Evolutionary conservation across 495 filamentous ascomycete species (phyloP), one percentile per base, ranked within the genome.

Genomic region (Aspergillus affinis): DNA sequence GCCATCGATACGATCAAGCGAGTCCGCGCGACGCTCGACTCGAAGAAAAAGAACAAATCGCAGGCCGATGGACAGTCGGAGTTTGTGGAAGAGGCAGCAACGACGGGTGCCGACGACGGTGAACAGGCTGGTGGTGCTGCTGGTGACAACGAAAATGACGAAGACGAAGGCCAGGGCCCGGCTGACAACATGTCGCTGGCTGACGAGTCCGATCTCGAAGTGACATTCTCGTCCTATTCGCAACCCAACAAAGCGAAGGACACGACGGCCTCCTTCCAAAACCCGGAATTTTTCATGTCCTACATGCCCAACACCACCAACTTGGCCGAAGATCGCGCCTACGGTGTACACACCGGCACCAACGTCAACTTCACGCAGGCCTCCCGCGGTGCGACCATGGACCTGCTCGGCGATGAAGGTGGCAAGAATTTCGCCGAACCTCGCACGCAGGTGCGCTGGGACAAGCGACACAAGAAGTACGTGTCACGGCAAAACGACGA

Each of bases 391-490:
- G 90, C 85, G 2, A 88, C 90, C 30, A 93, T 98, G 88, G 93
- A 98, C 70, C 84, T 98, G 3, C 85, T 79, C 32, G 89, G 88
- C 63, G 91, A 96, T 74, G 94, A 97, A 57, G 88, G 89, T 8
- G 82, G 46, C 88, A 87, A 58, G 79, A 81, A 10, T 93, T 95
- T 68, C 23, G 92, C 81, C 46, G 86, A 90, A 65, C 85, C 90
- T 1, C 83, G 84, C 20, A 81, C 86, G 44, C 85, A 87, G 50
- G 84, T 94, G 86, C 85, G 93, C 56, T 98, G 94, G 94, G 94
- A 98, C 78, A 96, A 97, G 82, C 93, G 94, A 67, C 84, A 87
- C 65, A 93, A 89, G 75, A 98, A 97, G 76, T 98, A 97, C 75
- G 93, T 98, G 7, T 76, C 88, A 2, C 82, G 88, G 26, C 86